Base-by-base conservation (phyloP, 495 filamentous ascomycete species). In the Chlorociboria aeruginascens region DNA sequence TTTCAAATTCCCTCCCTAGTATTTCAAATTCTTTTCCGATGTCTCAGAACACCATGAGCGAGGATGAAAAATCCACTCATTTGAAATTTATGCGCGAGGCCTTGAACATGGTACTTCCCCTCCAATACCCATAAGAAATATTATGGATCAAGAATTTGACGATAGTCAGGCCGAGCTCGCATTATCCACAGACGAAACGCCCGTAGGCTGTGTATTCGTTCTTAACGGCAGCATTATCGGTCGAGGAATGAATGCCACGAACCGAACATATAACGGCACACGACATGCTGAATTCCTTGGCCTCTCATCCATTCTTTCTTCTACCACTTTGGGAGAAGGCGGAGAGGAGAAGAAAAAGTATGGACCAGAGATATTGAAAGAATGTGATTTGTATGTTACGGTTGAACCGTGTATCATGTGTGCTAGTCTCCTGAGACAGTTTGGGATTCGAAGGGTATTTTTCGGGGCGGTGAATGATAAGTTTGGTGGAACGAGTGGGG, bases 401-500 rank as follows among this genome's bases (percentile, higher is more conserved):
- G 89, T 97, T 42, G 92, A 98, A 61, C 92, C 92, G 1, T 98
- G 92, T 61, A 81, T 98, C 57, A 98, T 98, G 92, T 98, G 92
- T 59, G 90, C 92, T 2, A 88, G 86, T n/a, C 75, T 89, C 28
- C 73, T 98, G 30, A 79, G 85, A 29, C 93, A 97, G 61, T 77
- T 87, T 44, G 71, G 75, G 6, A 82, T 98, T 58, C 73, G 81
- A 45, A 78, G 74, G 44, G 92, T 97, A 2, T 96, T 85, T 64
- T 97, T 85, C 63, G 93, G 92, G n/a, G 93, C 88, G 49, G 71
- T 79, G 40, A 98, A 98, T 67, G 92, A 96, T 57, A 82, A 90
- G 39, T 98, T 98, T 68, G 92, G 92, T 12, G 92, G 92, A 29
- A 93, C 85, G 37, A 92, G 93, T 7, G 89, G 92, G 32, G 90